Percentiles rank a stretch among this genome's conserved stretches.
Conservation (phyloP, 345 rosid genomes). For the Aegle marmelos region DNA sequence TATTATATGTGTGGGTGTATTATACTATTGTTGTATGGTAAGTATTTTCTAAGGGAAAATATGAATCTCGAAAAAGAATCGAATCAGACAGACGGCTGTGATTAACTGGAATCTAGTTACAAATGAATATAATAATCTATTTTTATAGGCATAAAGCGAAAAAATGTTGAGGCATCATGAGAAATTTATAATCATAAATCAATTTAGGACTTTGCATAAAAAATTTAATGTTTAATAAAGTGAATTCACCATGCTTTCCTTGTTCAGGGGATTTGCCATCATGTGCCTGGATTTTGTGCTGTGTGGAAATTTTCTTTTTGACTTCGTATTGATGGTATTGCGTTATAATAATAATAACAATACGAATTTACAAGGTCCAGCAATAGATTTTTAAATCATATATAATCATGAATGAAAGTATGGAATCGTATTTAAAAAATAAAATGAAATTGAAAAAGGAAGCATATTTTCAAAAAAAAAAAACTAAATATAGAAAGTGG, state of each 20-base stretch:
- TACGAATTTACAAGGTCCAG: not conserved
- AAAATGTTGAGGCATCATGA: not conserved
- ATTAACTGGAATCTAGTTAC: not conserved
- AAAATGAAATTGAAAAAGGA: no score
- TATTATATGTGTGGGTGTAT: no score
- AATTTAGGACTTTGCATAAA: not conserved
- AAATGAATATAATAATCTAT: not conserved
- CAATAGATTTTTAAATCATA: no score
- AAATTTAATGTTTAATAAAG: not conserved
- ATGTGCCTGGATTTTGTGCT: not conserved
- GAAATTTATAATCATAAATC: not conserved
- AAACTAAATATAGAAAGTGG: not conserved
- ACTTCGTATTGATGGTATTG: no score
- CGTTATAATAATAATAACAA: no score
- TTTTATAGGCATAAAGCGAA: not conserved
- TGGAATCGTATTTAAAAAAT: no score
- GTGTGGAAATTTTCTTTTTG: no score
- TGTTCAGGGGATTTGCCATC: not conserved
- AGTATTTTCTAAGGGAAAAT: not conserved
- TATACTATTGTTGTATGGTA: no score
- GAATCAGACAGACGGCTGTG: not conserved
- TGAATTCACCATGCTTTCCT: not conserved
- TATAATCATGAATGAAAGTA: not conserved
- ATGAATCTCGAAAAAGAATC: not conserved
- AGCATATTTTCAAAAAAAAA: not conserved